Evolutionary conservation across 257 asterid species (phyloP), one percentile per base, ranked within the genome.

Genomic region (Capsicum rhomboideum): DNA sequence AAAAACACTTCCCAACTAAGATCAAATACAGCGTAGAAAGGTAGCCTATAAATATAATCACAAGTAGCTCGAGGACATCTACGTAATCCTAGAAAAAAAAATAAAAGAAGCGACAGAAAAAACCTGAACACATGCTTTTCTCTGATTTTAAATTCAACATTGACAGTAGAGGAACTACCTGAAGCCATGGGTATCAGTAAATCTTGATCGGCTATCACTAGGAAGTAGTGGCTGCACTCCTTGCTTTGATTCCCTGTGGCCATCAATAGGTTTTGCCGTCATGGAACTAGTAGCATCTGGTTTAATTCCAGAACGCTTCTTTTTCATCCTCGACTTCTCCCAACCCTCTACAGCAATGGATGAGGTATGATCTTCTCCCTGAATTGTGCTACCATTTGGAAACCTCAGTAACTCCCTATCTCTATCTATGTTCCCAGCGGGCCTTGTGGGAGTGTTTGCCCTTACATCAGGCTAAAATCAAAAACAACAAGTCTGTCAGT

Each of bases 301-400:
- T 92, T 96, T 96, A 88, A 91, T 91, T 87, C 97, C 92, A 46
- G 99, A 93, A 68, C 98, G 99, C 85, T 92, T 96, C 86, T 92
- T 96, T 94, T 96, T 96, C 96, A 89, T 96, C 92, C 92, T 96
- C 59, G 93, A 88, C 87, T 90, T 93, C 87, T 96, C 99, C 99
- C 98, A 96, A 88, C 98, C 97, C 84, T 94, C 98, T 84, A 90
- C 91, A 75, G 89, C 88, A 82, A 89, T 80, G 31, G 98, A 88
- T 56, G 90, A 85, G 52, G 89, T 69, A 79, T 94, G 89, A 87
- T 91, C 96, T 85, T 94, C 97, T 53, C 93, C 88, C 85, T 90
- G 97, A 59, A 83, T 90, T 78, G 88, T 83, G 88, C 85, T 88
- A 87, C 91, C 84, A 84, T 83, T 91, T 82, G 97, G 86, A 80